Evolutionary conservation across 176 grass and related monocot species (phyloP).

Genomic region (Hordeum marinum): DNA sequence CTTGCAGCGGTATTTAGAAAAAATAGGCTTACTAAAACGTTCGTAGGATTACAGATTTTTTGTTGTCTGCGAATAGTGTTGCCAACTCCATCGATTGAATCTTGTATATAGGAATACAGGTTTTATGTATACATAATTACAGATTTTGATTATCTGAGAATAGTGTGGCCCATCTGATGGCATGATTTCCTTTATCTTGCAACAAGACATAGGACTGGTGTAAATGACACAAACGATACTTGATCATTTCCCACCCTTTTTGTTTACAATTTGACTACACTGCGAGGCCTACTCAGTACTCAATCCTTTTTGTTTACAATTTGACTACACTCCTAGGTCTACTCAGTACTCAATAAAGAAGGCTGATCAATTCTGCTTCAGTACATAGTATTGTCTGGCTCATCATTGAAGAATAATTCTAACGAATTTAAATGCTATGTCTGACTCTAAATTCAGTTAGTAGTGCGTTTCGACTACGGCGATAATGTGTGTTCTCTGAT

Average conservation of each 20-base stretch:
- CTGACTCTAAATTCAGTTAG: conserved; percentile 5
- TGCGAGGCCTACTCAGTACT: background rate
- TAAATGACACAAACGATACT: background rate
- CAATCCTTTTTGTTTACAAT: background rate
- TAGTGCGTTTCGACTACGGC: background rate
- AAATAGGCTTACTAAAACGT: background rate
- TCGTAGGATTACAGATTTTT: background rate
- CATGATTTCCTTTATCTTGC: background rate
- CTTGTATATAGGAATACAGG: too few species aligned
- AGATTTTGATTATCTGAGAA: too few species aligned
- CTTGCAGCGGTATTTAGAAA: background rate
- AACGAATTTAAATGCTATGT: background rate
- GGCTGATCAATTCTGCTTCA: background rate
- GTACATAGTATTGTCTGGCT: background rate
- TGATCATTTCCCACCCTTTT: background rate
- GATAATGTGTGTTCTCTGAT: background rate
- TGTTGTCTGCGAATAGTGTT: background rate
- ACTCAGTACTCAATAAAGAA: background rate
- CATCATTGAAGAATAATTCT: background rate
- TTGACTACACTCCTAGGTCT: background rate
- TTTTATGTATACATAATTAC: too few species aligned
- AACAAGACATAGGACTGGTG: background rate
- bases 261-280: background rate
- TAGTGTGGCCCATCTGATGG: too few species aligned
- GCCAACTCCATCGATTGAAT: too few species aligned